phyloP scores from a whole-genome alignment of 371 early-diverging fungal species.

The Mortierella sp. region DNA sequence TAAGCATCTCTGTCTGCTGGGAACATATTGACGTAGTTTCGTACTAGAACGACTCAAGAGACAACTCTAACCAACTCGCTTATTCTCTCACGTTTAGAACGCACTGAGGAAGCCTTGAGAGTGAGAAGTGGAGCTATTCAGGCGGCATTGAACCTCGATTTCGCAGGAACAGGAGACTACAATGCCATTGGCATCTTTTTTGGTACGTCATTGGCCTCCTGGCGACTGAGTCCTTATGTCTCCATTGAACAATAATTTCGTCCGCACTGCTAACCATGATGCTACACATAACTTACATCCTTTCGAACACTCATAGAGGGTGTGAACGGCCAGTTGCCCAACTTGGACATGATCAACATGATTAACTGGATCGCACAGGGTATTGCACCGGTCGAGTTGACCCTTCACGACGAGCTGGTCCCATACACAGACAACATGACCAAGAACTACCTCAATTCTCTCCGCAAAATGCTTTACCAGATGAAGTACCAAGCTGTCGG shows the following conservation, averaged over 20 bases:
- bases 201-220: constrained; percentile 61
- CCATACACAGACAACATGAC: constrained; percentile 50
- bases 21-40: no score
- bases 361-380: constrained; percentile 19
- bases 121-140: constrained; percentile 87
- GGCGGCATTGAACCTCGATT: constrained; percentile 90
- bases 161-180: constrained; percentile 80
- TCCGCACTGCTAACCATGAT: neutral
- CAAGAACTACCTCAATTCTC: constrained; percentile 59
- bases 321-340: constrained; percentile 93
- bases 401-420: constrained; percentile 48
- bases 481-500: constrained; percentile 81
- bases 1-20: constrained; percentile 3
- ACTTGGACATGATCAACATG: constrained; percentile 88
- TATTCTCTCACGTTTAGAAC: constrained; percentile 1
- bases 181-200: constrained; percentile 81
- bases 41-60: neutral
- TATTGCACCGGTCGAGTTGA: constrained; percentile 37
- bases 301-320: constrained; percentile 72
- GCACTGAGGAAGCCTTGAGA: constrained; percentile 32
- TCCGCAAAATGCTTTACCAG: constrained; percentile 67
- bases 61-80: neutral
- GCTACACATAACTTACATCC: neutral
- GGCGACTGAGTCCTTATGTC: neutral
- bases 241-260: neutral